phyloP scores from a whole-genome alignment of 2,329 filamentous ascomycete genomes.

The Penicillium sp. region DNA sequence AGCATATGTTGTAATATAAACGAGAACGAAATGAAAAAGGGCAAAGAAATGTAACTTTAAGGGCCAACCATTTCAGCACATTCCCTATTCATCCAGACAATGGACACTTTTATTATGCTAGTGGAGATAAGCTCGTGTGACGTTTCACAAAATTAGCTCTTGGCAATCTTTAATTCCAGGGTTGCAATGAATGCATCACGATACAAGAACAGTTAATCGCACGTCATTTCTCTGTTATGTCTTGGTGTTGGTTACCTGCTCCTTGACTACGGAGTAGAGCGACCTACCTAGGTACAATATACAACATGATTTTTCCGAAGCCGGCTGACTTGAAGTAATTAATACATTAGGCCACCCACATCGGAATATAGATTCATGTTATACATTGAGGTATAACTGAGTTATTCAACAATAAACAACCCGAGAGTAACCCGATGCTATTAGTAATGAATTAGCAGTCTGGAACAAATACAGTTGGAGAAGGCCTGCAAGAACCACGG shows the following conservation, averaged over 20 bases:
- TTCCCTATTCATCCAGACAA: constrained; percentile 15
- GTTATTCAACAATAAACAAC: neutral
- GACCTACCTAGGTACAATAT: too few relatives aligned
- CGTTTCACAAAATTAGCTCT: constrained; percentile 34
- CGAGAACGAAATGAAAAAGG: neutral
- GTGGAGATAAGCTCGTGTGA: constrained; percentile 41
- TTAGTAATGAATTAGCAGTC: neutral
- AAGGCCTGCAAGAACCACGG: constrained; percentile 16
- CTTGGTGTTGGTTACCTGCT: neutral
- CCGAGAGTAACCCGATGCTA: neutral
- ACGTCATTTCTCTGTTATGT: neutral
- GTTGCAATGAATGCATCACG: constrained; percentile 30
- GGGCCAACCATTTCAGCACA: constrained; percentile 3
- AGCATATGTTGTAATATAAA: neutral
- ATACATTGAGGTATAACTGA: neutral
- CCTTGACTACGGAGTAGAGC: neutral
- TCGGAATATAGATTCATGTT: neutral
- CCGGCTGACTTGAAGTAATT: neutral
- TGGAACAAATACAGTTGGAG: constrained; percentile 4
- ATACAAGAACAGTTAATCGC: constrained; percentile 20
- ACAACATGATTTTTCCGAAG: neutral
- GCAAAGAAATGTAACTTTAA: neutral
- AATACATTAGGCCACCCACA: neutral
- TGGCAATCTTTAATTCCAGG: constrained; percentile 34
- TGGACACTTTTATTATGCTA: constrained; percentile 35